Percentiles rank a stretch among this genome's conserved stretches.
Conservation (phyloP, 129 eudicot species). For the Lactuca saligna region DNA sequence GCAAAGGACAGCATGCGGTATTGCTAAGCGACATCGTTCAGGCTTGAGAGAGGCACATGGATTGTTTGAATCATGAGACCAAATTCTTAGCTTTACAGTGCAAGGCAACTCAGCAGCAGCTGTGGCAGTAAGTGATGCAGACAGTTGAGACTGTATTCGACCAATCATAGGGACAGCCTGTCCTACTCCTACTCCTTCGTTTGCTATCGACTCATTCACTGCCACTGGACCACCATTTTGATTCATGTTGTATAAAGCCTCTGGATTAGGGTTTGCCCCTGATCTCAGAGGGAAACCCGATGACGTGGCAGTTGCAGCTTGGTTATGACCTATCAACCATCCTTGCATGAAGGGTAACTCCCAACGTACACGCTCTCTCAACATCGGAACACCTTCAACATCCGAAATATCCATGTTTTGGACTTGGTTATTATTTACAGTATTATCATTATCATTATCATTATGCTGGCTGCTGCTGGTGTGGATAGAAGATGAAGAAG, state of each 20-base stretch:
- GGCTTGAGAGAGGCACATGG: slow-evolving; percentile 50
- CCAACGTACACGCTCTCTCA: slow-evolving; percentile 60
- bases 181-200: slow-evolving; percentile 5
- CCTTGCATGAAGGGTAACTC: slow-evolving; percentile 72
- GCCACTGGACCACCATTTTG: slow-evolving; percentile 7
- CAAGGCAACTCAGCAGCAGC: slow-evolving; percentile 84
- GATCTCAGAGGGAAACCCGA: slow-evolving; percentile 32
- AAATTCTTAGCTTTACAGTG: slow-evolving; percentile 68
- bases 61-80: slow-evolving; percentile 55
- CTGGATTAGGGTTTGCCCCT: slow-evolving; percentile 15
- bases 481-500: slow-evolving; percentile 20
- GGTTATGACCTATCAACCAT: slow-evolving; percentile 71
- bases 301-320: slow-evolving; percentile 48
- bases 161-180: slow-evolving; percentile 34
- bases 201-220: slow-evolving; percentile 15
- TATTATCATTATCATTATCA: slow-evolving; percentile 11
- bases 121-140: slow-evolving; percentile 55
- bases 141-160: slow-evolving; percentile 60
- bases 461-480: background rate
- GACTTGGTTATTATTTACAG: slow-evolving; percentile 14
- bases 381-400: slow-evolving; percentile 22
- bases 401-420: slow-evolving; percentile 39
- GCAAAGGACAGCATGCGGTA: slow-evolving; percentile 79
- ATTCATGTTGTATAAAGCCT: slow-evolving; percentile 22
- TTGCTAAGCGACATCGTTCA: slow-evolving; percentile 53